Evolutionary conservation across 768 basidiomycete species (phyloP).

Genomic region (Calocera cornea): DNA sequence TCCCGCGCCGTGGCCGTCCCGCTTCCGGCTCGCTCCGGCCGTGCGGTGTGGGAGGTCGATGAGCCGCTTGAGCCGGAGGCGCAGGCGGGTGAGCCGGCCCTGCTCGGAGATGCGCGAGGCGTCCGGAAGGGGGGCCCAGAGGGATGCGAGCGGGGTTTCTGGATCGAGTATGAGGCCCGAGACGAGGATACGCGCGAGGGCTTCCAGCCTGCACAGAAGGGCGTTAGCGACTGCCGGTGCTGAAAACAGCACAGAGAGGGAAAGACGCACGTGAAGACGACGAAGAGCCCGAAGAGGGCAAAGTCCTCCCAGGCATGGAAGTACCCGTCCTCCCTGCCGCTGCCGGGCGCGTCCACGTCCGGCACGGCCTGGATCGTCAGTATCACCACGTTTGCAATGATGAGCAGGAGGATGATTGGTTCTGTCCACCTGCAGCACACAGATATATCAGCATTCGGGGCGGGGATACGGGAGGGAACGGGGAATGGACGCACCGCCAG

Average conservation of each 20-base stretch:
- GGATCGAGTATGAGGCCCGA: conserved; percentile 83
- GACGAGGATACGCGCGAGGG: conserved; percentile 74
- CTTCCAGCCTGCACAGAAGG: conserved; percentile 49
- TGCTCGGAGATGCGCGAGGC: conserved; percentile 4
- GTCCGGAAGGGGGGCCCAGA: conserved; percentile 11
- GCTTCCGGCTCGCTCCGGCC: background rate
- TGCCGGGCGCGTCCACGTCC: conserved; percentile 31
- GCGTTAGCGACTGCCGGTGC: too few species aligned
- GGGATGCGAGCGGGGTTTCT: conserved; percentile 41
- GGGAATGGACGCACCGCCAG: conserved; percentile 44
- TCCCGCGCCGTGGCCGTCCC: background rate
- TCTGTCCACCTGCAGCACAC: conserved; percentile 60
- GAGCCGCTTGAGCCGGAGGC: background rate
- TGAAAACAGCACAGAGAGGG: background rate
- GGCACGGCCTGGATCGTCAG: conserved; percentile 67
- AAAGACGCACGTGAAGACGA: conserved; percentile 63
- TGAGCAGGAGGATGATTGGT: conserved; percentile 65
- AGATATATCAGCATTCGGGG: too few species aligned
- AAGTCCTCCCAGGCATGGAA: conserved; percentile 86
- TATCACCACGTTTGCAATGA: conserved; percentile 69
- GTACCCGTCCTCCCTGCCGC: conserved; percentile 41
- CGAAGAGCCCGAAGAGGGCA: conserved; percentile 68
- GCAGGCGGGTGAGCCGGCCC: background rate
- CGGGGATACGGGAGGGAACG: too few species aligned
- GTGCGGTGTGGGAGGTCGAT: conserved; percentile 2